Conservation (phyloP, 345 rosid species). For the Bretschneidera sinensis region DNA sequence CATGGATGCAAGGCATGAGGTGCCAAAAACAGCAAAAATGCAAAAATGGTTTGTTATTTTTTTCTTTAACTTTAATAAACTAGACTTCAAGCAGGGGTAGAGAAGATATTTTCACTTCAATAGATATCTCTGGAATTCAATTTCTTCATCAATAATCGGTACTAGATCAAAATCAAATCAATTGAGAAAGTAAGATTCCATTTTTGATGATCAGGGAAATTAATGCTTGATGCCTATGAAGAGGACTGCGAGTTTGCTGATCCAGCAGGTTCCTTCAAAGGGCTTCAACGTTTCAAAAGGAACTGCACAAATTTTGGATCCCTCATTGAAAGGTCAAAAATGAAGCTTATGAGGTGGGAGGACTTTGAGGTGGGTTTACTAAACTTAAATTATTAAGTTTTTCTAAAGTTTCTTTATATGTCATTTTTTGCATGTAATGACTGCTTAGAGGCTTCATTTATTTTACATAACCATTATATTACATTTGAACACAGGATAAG, state of each 20-base stretch:
- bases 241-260: conserved; percentile 93
- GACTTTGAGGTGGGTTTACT: conserved; percentile 51
- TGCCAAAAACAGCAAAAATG: too few species aligned
- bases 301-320: conserved; percentile 86
- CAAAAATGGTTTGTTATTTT: too few species aligned
- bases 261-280: conserved; percentile 95
- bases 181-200: neutral
- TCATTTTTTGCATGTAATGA: too few species aligned
- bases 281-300: conserved; percentile 82
- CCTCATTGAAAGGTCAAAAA: conserved; percentile 66
- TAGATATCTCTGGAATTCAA: neutral
- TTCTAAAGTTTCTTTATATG: neutral
- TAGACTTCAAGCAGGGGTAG: too few species aligned
- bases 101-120: too few species aligned
- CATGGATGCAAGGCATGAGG: too few species aligned
- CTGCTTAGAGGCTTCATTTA: neutral
- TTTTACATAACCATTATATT: neutral
- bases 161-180: neutral
- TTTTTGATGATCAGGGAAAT: conserved; percentile 44
- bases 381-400: neutral
- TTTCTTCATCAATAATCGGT: neutral
- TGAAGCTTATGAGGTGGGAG: conserved; percentile 95
- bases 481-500: conserved; percentile 47
- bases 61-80: neutral
- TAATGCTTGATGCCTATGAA: conserved; percentile 70